Evolutionary conservation across 176 grass and related monocot species (phyloP), one percentile per base, ranked within the genome.

Genomic region (Tillandsia leiboldiana): DNA sequence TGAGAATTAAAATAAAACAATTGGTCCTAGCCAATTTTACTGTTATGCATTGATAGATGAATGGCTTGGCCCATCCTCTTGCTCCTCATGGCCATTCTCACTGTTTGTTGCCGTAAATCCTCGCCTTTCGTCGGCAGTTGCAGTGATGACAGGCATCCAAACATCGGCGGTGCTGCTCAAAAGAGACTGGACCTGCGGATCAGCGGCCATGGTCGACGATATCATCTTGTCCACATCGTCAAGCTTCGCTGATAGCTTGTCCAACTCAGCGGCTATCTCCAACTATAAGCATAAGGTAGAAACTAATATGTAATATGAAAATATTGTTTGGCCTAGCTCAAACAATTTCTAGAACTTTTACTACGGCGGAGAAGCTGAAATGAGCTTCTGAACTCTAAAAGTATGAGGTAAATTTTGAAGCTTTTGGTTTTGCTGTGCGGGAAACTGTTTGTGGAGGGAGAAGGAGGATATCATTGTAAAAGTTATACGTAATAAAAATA

Each of bases 111-210:
- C 88, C 0, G 51, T 59, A 68, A 92, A 89, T 1, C 72, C 76
- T 2, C 83, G 81, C 13, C 92, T 87, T 75, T 96, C 92, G 49
- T 89, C 76, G 2, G 81, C 75, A 29, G 82, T 91, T 9, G 92
- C 92, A 64, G 86, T 96, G 50, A 96, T 96, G 65, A 96, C 88
- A 0, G 94, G 94, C 84, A 97, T 85, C 94, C 89, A 97, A 69
- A 93, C 76, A 56, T 93, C 84, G 9, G 94, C 77, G 7, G 94
- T 93, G 74, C 80, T 97, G 79, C 84, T 92, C 68, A 92, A 59
- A 61, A 97, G 84, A 53, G 89, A 87, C 68, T 92, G 86, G 29
- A 93, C 82, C 71, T 93, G 79, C 1, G 84, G 94, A 69, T 93
- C 94, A 9, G 89, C 85, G 12, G 86, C 80, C 79, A 92, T 90